phyloP scores from a whole-genome alignment of 257 asterid genomes.

The Lycium barbarum region DNA sequence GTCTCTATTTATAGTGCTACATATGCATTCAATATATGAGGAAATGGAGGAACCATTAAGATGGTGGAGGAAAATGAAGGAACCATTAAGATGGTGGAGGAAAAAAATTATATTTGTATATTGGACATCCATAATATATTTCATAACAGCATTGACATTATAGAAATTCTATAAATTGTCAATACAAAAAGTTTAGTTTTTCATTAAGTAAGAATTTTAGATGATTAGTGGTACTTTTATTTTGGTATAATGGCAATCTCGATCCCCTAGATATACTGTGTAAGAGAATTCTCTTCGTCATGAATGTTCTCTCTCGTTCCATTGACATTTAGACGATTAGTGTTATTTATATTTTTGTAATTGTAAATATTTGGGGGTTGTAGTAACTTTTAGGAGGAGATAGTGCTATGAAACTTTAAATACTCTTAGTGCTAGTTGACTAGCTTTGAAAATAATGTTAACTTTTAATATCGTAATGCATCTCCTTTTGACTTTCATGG shows the following conservation, averaged over 20 bases:
- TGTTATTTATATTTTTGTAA: not conserved
- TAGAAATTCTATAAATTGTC: too few species aligned
- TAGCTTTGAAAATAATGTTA: not conserved
- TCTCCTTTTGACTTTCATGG: not conserved
- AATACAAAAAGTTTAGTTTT: too few species aligned
- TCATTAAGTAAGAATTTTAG: not conserved
- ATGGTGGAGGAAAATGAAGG: too few species aligned
- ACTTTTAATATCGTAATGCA: not conserved
- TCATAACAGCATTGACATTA: too few species aligned
- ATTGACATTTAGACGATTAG: not conserved
- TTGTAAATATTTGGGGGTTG: not conserved
- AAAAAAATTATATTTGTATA: too few species aligned
- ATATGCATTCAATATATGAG: too few species aligned
- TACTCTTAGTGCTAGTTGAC: conserved; percentile 14
- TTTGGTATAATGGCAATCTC: not conserved
- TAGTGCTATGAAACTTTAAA: not conserved
- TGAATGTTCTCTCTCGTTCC: not conserved
- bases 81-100: too few species aligned
- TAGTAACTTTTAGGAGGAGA: not conserved
- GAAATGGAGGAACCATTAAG: too few species aligned
- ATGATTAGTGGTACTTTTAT: not conserved
- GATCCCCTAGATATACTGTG: too few species aligned
- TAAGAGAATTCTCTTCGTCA: not conserved
- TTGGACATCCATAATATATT: too few species aligned
- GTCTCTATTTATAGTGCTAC: too few species aligned